Conservation (phyloP, 2,329 filamentous ascomycete species). For the Coniosporium tulheliwenetii region DNA sequence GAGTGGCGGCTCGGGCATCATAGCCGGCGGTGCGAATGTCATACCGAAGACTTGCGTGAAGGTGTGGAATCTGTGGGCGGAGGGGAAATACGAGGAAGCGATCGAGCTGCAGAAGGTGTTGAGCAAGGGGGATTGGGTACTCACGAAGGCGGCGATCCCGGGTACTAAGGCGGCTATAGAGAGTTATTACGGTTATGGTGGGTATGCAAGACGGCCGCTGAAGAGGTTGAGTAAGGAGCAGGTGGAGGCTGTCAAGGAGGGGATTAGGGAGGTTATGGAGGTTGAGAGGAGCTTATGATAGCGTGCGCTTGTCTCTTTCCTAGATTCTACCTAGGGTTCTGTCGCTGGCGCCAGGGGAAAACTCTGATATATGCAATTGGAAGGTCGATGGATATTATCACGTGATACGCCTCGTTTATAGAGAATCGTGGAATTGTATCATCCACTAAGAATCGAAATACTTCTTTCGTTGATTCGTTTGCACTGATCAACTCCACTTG, state of each 20-base stretch:
- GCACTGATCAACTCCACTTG: too few relatives aligned
- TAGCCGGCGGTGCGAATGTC: slow-evolving; percentile 73
- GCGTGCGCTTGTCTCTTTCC: too few relatives aligned
- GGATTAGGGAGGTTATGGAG: slow-evolving; percentile 13
- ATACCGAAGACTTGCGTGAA: slow-evolving; percentile 68
- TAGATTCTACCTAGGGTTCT: too few relatives aligned
- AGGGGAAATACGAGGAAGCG: slow-evolving; percentile 62
- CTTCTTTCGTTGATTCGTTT: too few relatives aligned
- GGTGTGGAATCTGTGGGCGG: slow-evolving; percentile 60
- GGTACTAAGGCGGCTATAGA: slow-evolving; percentile 78
- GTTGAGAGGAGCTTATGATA: slow-evolving; percentile 11
- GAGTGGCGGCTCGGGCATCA: slow-evolving; percentile 68
- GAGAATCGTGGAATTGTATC: too few relatives aligned
- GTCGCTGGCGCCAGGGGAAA: too few relatives aligned
- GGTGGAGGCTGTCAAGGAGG: slow-evolving; percentile 12
- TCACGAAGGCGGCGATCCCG: slow-evolving; percentile 69
- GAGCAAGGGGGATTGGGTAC: slow-evolving; percentile 64
- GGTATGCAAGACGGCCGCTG: slow-evolving; percentile 57
- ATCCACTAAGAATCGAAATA: too few relatives aligned
- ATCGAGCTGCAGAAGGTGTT: slow-evolving; percentile 62
- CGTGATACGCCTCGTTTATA: too few relatives aligned
- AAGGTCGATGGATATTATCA: too few relatives aligned
- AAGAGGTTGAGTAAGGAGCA: slow-evolving; percentile 44
- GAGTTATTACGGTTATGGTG: slow-evolving; percentile 68
- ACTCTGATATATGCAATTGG: neutral